phyloP scores from a whole-genome alignment of 1,284 basidiomycete species.

The Leccinum griseonigrum region DNA sequence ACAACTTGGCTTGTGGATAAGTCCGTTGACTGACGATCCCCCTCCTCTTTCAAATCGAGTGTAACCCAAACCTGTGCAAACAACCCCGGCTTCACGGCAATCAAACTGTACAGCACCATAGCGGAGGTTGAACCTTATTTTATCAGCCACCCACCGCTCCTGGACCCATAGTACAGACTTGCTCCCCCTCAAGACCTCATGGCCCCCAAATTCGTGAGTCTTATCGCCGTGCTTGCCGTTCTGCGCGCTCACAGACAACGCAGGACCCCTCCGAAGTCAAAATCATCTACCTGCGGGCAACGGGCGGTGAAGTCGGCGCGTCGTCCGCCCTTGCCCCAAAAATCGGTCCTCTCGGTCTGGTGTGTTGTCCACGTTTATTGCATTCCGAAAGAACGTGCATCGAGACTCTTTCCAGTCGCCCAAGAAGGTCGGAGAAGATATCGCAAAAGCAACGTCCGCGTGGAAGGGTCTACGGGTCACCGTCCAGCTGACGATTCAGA shows the following conservation, averaged over 20 bases:
- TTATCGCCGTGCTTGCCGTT: neutral
- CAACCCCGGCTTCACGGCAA: constrained; percentile 23
- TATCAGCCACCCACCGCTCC: constrained; percentile 19
- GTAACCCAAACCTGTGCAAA: constrained; percentile 24
- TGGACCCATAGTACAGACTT: neutral
- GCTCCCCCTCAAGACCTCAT: constrained; percentile 37
- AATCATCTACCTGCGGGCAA: constrained; percentile 99
- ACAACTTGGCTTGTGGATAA: constrained; percentile 20
- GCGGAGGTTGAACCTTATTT: constrained; percentile 54
- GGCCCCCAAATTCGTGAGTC: constrained; percentile 77
- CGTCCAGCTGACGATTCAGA: constrained; percentile 99
- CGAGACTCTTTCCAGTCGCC: constrained; percentile 70
- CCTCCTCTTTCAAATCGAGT: neutral
- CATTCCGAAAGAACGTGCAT: neutral
- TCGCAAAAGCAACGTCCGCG: constrained; percentile 96
- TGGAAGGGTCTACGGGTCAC: constrained; percentile 99
- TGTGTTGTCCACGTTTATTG: constrained; percentile 41
- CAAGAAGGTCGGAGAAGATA: constrained; percentile 99
- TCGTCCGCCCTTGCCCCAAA: constrained; percentile 98
- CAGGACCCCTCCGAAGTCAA: constrained; percentile 94
- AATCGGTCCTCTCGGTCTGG: constrained; percentile 99
- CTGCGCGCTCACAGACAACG: constrained; percentile 15
- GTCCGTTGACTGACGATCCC: neutral
- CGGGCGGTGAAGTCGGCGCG: constrained; percentile 99
- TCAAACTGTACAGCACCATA: constrained; percentile 51